Evolutionary conservation across 495 filamentous ascomycete species (phyloP), one percentile per base, ranked within the genome.

Genomic region (Jackrogersella multiformis): DNA sequence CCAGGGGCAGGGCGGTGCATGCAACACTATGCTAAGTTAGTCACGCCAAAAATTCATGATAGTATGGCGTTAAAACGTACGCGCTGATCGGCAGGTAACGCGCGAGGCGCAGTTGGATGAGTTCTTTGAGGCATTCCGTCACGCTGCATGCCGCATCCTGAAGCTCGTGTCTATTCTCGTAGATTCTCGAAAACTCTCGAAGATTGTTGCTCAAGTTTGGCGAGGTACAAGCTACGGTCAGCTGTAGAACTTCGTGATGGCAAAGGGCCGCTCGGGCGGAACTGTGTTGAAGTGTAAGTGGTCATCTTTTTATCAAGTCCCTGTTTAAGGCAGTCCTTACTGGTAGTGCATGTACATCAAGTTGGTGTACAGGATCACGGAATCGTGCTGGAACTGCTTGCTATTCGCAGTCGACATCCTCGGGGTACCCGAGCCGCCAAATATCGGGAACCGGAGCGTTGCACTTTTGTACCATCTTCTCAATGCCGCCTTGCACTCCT

Each of bases 271-370:
- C 74, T 54, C 74, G 56, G 5, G 74, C 70, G 12, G 74, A 76
- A 58, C 74, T 75, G 32, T 28, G 16, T 10, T 36, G 23, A 36
- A 6, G 26, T 13, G 36, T 72, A 34, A 72, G 69, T n/a, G n/a
- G 51, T 36, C 9, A 15, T 3, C 18, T 9, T 24, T 4, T 34
- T 9, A 23, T 4, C 13, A 6, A 6, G 15, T 32, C 2, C 23
- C 3, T 2, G 7, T 24, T 2, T 24, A 36, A 39, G 30, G 12
- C 1, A 5, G n/a, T 2, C 42, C 79, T 67, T 74, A 84, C 82
- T 81, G 76, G 56, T 83, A 85, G 42, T 81, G 82, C 80, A 84
- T 85, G 44, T 79, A 81, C 48, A 82, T 82, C 44, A 82, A 60
- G 30, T 80, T 80, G 5, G 74, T 77, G 51, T 82, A 78, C 13